Evolutionary conservation across 371 early-diverging fungal genomes (phyloP).

Genomic region (Mucor saturninus): DNA sequence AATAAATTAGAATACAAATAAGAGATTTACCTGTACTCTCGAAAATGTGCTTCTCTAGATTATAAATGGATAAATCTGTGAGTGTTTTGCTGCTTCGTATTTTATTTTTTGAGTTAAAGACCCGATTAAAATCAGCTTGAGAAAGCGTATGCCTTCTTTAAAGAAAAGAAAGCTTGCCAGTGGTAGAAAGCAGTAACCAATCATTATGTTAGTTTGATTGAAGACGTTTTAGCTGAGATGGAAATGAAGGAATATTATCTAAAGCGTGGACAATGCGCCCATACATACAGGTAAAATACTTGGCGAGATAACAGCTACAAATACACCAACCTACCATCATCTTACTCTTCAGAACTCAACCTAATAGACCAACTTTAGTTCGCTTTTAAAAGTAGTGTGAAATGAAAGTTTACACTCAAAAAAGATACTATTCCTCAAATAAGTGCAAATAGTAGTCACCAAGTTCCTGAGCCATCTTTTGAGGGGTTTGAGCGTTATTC

Average conservation of each 20-base stretch:
- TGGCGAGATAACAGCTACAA: slow-evolving; percentile 13
- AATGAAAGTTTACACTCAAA: slow-evolving; percentile 15
- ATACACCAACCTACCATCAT: slow-evolving; percentile 19
- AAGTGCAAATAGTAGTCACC: not conserved
- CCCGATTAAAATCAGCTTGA: slow-evolving; percentile 22
- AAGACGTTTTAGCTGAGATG: slow-evolving; percentile 23
- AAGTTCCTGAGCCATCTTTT: slow-evolving; percentile 5
- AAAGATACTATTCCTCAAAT: slow-evolving; percentile 13
- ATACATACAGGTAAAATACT: slow-evolving; percentile 15
- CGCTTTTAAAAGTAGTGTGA: slow-evolving; percentile 16
- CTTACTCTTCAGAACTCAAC: slow-evolving; percentile 26
- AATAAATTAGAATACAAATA: too few species aligned
- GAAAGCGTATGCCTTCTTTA: slow-evolving; percentile 19
- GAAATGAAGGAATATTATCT: slow-evolving; percentile 8
- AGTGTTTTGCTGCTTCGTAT: too few species aligned
- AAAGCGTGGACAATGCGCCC: slow-evolving; percentile 14
- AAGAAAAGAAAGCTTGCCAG: slow-evolving; percentile 25
- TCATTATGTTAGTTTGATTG: slow-evolving; percentile 16
- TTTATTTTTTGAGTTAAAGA: not conserved
- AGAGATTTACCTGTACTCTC: too few species aligned
- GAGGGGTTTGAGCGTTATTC: slow-evolving; percentile 15
- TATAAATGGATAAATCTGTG: too few species aligned
- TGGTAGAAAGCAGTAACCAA: slow-evolving; percentile 20
- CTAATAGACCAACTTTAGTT: slow-evolving; percentile 14
- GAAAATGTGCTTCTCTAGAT: too few species aligned